Percentiles rank a stretch among this genome's conserved stretches.
Evolutionary conservation across 2,329 filamentous ascomycete genomes (phyloP).

Genomic region (Fusarium irregulare): DNA sequence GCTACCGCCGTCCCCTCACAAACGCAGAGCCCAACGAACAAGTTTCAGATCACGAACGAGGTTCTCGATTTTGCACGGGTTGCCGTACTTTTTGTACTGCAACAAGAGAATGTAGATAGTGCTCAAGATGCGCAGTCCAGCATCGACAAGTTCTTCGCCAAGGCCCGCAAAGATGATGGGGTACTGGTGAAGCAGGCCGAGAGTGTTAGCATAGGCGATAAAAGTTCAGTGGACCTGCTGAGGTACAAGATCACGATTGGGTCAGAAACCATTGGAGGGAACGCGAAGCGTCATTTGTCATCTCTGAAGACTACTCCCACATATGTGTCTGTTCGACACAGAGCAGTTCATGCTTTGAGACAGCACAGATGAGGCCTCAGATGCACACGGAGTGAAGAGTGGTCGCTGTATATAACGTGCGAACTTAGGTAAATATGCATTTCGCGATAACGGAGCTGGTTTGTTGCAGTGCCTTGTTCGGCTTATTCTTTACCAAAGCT

Average conservation of each 20-base stretch:
- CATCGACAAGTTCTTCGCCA: constrained; percentile 67
- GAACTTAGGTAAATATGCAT: constrained; percentile 36
- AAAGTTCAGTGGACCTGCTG: constrained; percentile 63
- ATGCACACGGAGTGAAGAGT: constrained; percentile 3
- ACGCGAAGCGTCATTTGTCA: constrained; percentile 34
- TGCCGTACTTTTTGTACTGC: constrained; percentile 70
- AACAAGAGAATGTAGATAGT: constrained; percentile 62
- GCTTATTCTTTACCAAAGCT: constrained; percentile 15
- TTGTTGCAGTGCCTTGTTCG: constrained; percentile 19
- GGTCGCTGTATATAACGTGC: constrained; percentile 42
- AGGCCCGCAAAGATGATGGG: constrained; percentile 47
- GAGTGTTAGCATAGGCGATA: constrained; percentile 57
- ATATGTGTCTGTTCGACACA: not conserved
- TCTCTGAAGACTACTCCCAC: not conserved
- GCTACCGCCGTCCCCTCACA: constrained; percentile 18
- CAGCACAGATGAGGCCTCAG: constrained; percentile 14
- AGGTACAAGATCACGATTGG: constrained; percentile 57
- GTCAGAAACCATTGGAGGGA: constrained; percentile 46
- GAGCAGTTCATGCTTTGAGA: constrained; percentile 9
- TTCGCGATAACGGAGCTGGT: constrained; percentile 26
- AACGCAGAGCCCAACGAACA: constrained; percentile 28
- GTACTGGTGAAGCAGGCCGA: constrained; percentile 53
- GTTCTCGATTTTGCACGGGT: constrained; percentile 73
- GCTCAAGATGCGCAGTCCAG: constrained; percentile 65
- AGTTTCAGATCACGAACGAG: constrained; percentile 65